Evolutionary conservation across 2,329 filamentous ascomycete species (phyloP).

Genomic region (Phoma sp.): DNA sequence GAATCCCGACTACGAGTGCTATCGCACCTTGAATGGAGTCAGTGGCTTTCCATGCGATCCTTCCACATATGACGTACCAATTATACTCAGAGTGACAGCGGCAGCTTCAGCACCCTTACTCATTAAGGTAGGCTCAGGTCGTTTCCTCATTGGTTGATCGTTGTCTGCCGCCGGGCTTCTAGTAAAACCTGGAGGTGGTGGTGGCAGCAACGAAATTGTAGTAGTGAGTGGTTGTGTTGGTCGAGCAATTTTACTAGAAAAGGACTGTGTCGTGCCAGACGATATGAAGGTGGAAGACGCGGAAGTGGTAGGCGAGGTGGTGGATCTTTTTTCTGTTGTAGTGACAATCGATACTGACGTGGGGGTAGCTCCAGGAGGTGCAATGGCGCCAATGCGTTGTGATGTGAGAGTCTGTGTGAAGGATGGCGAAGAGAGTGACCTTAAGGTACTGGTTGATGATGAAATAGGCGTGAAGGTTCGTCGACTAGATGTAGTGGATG

Average conservation of each 20-base stretch:
- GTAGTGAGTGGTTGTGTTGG: constrained; percentile 1
- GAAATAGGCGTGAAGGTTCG: background rate
- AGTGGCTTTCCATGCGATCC: background rate
- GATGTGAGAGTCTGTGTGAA: constrained; percentile 15
- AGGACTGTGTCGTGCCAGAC: background rate
- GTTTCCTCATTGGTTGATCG: constrained; percentile 11
- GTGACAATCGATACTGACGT: constrained; percentile 2
- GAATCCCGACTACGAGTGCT: constrained; percentile 29
- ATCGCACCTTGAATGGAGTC: constrained; percentile 29
- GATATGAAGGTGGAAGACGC: background rate
- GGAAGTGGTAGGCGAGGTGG: background rate
- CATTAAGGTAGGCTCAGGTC: constrained; percentile 26
- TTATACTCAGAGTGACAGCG: constrained; percentile 38
- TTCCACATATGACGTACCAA: constrained; percentile 28
- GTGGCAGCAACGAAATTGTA: background rate
- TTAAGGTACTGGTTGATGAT: background rate
- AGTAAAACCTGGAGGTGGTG: background rate
- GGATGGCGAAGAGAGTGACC: background rate
- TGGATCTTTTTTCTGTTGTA: background rate
- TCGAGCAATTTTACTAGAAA: constrained; percentile 7
- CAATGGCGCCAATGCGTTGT: constrained; percentile 16
- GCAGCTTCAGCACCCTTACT: constrained; percentile 39
- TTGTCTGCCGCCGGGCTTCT: background rate
- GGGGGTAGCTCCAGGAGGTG: constrained; percentile 19
- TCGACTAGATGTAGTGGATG: background rate